Conservation (phyloP, 345 rosid genomes). For the Populus alba region DNA sequence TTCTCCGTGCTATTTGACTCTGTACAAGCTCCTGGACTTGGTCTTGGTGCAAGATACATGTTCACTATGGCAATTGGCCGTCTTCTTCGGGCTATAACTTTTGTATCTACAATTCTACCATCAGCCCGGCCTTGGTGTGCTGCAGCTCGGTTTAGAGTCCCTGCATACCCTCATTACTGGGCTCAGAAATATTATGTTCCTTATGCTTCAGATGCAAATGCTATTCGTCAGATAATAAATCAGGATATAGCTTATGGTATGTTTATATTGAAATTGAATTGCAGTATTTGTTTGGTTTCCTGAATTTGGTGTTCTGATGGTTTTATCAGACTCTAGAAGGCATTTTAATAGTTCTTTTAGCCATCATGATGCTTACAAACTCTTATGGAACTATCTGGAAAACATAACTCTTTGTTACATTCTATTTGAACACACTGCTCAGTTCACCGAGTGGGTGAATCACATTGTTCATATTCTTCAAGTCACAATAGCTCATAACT, state of each 20-base stretch:
- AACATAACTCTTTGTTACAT: background rate
- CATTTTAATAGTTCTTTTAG: background rate
- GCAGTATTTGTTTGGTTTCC: background rate
- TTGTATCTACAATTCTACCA: slow-evolving; percentile 82
- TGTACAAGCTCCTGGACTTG: slow-evolving; percentile 88
- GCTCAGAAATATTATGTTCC: slow-evolving; percentile 90
- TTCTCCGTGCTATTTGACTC: slow-evolving; percentile 82
- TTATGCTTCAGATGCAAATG: slow-evolving; percentile 62
- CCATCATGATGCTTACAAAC: background rate
- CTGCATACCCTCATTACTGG: slow-evolving; percentile 81
- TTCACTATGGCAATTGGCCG: slow-evolving; percentile 94
- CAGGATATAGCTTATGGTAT: slow-evolving; percentile 69
- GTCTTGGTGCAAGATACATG: slow-evolving; percentile 86
- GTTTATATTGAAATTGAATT: background rate
- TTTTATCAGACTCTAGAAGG: background rate
- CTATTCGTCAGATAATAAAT: slow-evolving; percentile 56
- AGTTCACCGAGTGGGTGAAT: background rate
- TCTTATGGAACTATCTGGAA: background rate
- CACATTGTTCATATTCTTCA: background rate
- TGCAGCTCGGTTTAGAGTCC: slow-evolving; percentile 57
- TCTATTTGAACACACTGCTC: background rate
- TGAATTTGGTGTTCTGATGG: background rate
- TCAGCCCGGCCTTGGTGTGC: slow-evolving; percentile 98
- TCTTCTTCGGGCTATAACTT: slow-evolving; percentile 82
- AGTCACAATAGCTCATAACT: too few species aligned